Conservation (phyloP, 768 basidiomycete genomes). For the Boletus tylopilopsis region DNA sequence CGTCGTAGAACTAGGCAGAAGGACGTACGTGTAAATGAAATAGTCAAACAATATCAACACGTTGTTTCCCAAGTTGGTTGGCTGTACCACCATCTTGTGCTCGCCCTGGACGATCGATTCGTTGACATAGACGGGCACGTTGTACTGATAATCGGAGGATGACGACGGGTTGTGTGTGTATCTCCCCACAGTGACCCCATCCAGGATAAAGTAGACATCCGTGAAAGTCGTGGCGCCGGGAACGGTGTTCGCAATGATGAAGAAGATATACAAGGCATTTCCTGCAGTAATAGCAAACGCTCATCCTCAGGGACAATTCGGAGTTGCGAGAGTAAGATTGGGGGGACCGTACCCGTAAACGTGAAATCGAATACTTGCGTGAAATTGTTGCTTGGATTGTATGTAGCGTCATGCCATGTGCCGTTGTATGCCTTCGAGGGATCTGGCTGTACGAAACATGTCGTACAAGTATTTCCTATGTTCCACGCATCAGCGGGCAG, state of each 20-base stretch:
- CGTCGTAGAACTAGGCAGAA: too few species aligned
- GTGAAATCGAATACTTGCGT: slow-evolving; percentile 3
- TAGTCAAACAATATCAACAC: too few species aligned
- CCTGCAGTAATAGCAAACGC: not conserved
- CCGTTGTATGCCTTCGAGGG: slow-evolving; percentile 2
- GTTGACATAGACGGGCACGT: slow-evolving; percentile 14
- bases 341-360: slow-evolving; percentile 14
- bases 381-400: not conserved
- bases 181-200: not conserved
- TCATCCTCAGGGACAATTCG: too few species aligned
- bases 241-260: slow-evolving; percentile 16
- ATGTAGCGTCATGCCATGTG: slow-evolving; percentile 19
- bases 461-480: slow-evolving; percentile 3
- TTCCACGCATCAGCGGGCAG: slow-evolving; percentile 9
- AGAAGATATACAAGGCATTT: slow-evolving; percentile 16
- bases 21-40: too few species aligned
- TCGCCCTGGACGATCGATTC: not conserved
- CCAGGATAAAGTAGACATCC: slow-evolving; percentile 6
- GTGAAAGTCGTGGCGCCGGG: not conserved
- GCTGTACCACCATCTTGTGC: slow-evolving; percentile 9
- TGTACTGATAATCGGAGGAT: slow-evolving; percentile 7
- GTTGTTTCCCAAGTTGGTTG: not conserved
- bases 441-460: not conserved
- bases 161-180: slow-evolving; percentile 2
- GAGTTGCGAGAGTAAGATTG: too few species aligned